Base-by-base conservation (phyloP, 306 rosid species). In the Vigna trinervia region DNA sequence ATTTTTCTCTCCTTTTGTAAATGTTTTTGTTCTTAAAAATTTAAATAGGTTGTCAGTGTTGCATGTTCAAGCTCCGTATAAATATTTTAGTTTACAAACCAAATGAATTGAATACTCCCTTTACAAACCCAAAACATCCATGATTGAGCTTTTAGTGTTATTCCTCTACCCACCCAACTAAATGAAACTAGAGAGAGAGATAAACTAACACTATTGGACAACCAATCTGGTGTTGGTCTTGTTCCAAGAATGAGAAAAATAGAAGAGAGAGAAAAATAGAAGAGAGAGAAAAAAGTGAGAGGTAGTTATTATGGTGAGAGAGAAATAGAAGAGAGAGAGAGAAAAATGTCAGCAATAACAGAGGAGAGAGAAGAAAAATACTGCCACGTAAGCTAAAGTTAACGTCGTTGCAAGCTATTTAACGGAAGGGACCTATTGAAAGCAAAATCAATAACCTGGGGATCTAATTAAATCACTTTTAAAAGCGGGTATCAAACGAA, bases 101-200 rank as follows among this genome's bases (percentile, higher is more conserved):
- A 77, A 57, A 23, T n/a, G 12, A 41, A 14, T 72, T 63, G 34
- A 8, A 39, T 3, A 8, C 28, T 53, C 9, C 47, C 36, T 63
- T 54, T 54, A 13, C 56, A 65, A 14, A 80, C 54, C 83, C 5
- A 52, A 64, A 43, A 19, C 60, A 63, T 52, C 53, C 61, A 54
- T 54, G 45, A 57, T 14, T 22, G 15, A 63, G 30, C 57, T 13
- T 62, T 36, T 14, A 11, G 3, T 34, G 39, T 34, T 36, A 43
- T 15, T 13, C 62, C 62, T 34, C 61, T 9, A 20, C 12, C 48
- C 47, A 56, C 38, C 47, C 56, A n/a, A 43, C 23, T 28, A 30
- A 9, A 51, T 20, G 22, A 74, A 74, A 60, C 46, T 41, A 41
- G 12, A 12, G 20, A 54, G n/a, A 41, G 3, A 17, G 19, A 26